These are phyloP conservation scores for Alternaria panax DNA, from an alignment of 2,329 filamentous ascomycete species.

Conservation along the genomic window DNA sequence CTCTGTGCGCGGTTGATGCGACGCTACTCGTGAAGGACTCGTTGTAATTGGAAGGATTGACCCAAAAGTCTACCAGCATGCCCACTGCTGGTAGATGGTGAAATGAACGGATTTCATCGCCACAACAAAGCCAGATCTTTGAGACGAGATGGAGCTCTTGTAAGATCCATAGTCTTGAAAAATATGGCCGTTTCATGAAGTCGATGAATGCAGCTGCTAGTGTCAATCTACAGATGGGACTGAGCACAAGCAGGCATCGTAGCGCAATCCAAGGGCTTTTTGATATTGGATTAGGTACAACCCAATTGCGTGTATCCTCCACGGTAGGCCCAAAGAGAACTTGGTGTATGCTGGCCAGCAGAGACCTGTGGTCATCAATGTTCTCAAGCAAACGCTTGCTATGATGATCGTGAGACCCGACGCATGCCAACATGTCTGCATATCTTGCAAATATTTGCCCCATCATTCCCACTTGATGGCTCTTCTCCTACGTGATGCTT, in stretches of 20 bases:
- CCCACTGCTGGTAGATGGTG: background rate
- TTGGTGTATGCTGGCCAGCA: background rate
- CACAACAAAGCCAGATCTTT: background rate
- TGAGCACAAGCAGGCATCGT: background rate
- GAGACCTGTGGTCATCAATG: background rate
- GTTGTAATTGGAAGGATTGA: background rate
- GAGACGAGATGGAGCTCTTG: background rate
- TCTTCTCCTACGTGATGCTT: background rate
- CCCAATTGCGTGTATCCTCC: background rate
- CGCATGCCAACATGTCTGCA: background rate
- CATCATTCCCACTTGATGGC: background rate
- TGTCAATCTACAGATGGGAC: background rate
- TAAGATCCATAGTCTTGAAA: background rate
- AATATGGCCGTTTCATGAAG: background rate
- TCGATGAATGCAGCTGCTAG: background rate
- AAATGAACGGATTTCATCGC: background rate
- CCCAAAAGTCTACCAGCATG: background rate
- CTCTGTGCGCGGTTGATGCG: background rate
- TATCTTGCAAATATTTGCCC: background rate
- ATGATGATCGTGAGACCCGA: background rate
- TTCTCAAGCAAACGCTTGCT: background rate
- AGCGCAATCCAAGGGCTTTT: background rate
- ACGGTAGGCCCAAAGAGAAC: background rate
- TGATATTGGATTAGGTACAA: background rate
- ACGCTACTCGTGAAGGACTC: background rate